Evolutionary conservation across 1,284 basidiomycete genomes (phyloP).

Genomic region (Trametes polyzona): DNA sequence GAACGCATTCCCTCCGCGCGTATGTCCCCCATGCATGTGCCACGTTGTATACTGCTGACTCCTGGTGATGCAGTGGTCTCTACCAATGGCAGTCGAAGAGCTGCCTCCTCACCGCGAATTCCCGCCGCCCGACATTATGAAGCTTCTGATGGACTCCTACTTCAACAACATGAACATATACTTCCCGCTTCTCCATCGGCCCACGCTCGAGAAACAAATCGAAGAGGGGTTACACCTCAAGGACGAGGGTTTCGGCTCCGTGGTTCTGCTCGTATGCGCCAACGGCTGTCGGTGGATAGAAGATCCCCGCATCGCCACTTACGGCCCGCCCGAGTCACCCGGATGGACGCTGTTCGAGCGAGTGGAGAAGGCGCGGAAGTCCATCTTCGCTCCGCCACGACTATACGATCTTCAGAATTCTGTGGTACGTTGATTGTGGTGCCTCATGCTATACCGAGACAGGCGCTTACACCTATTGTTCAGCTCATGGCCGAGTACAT

Average conservation of each 20-base stretch:
- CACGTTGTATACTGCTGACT: background rate
- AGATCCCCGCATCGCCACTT: conserved; percentile 61
- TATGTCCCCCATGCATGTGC: no score
- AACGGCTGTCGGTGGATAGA: conserved; percentile 68
- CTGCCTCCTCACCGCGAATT: conserved; percentile 43
- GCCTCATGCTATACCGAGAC: background rate
- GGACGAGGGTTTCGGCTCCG: conserved; percentile 66
- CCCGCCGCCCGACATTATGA: conserved; percentile 65
- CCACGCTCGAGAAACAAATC: conserved; percentile 67
- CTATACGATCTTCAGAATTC: conserved; percentile 73
- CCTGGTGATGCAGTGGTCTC: conserved; percentile 32
- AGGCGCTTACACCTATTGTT: background rate
- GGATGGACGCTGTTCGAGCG: conserved; percentile 78
- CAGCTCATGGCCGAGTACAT: conserved; percentile 41
- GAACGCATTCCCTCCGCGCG: background rate
- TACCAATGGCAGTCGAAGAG: conserved; percentile 28
- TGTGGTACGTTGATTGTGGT: conserved; percentile 19
- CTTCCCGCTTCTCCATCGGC: conserved; percentile 77
- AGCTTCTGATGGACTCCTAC: conserved; percentile 66
- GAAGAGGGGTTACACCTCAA: conserved; percentile 57
- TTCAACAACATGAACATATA: conserved; percentile 66
- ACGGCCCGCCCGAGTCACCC: conserved; percentile 51
- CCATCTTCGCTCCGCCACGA: conserved; percentile 58
- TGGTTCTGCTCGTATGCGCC: conserved; percentile 77
- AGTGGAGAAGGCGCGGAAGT: conserved; percentile 57